Conservation (phyloP, 306 rosid genomes). For the Vicia faba region DNA sequence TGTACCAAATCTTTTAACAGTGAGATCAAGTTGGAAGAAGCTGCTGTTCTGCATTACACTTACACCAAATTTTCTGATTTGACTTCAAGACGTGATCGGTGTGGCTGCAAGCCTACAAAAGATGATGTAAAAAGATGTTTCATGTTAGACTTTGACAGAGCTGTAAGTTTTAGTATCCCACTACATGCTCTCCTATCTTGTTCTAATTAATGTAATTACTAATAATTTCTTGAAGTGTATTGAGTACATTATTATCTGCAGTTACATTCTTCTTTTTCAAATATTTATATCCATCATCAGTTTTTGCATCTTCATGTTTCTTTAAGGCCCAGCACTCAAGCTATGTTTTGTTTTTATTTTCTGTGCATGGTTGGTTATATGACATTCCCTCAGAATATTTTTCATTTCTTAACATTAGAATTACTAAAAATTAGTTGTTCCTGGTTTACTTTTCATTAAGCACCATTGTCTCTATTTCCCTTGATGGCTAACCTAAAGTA, state of each 20-base stretch:
- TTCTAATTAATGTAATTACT: not conserved
- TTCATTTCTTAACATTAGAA: conserved; percentile 1
- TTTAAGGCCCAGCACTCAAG: conserved; percentile 13
- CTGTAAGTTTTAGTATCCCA: conserved; percentile 47
- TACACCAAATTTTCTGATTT: conserved; percentile 65
- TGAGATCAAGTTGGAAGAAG: conserved; percentile 54
- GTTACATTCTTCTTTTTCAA: conserved; percentile 18
- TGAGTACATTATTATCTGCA: conserved; percentile 24
- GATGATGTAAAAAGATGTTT: conserved; percentile 73
- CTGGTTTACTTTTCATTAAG: conserved; percentile 18
- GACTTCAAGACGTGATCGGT: conserved; percentile 67
- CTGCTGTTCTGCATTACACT: conserved; percentile 64
- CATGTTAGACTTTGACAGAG: conserved; percentile 68
- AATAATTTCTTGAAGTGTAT: conserved; percentile 14
- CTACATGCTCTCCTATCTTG: conserved; percentile 8
- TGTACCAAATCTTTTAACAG: conserved; percentile 36
- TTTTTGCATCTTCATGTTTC: conserved; percentile 20
- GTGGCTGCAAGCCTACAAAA: conserved; percentile 70
- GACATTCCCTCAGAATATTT: not conserved
- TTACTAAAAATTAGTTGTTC: conserved; percentile 8
- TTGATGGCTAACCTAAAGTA: conserved; percentile 12
- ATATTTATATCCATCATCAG: not conserved
- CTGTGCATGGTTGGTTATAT: conserved; percentile 1
- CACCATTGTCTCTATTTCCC: conserved; percentile 1
- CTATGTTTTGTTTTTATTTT: not conserved